These are phyloP conservation scores for Rubia tinctorum DNA, from an alignment of 305 asterid genomes.

Conservation along the genomic window DNA sequence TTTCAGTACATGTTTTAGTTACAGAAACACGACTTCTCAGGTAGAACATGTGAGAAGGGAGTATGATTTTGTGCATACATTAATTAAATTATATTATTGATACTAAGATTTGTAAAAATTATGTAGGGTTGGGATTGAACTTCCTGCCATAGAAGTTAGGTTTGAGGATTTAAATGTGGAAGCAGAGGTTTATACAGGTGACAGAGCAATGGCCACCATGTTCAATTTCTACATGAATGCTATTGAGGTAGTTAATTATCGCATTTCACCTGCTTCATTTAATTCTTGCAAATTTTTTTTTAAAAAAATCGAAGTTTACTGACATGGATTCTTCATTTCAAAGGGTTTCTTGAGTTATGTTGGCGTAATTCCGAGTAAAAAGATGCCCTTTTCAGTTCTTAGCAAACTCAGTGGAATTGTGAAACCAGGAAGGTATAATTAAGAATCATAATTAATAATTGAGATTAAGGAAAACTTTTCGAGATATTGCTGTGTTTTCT, in stretches of 20 bases:
- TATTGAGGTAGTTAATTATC: constrained; percentile 4
- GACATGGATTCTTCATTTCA: neutral
- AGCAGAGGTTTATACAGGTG: constrained; percentile 25
- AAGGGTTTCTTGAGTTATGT: constrained; percentile 19
- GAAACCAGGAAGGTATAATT: constrained; percentile 27
- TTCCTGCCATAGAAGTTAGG: constrained; percentile 23
- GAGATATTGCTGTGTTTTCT: neutral
- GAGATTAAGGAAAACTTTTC: neutral
- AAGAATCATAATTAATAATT: neutral
- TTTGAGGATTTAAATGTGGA: constrained; percentile 26
- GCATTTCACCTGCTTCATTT: neutral
- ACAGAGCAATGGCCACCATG: constrained; percentile 24
- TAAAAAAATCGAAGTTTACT: neutral
- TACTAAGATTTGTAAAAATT: neutral
- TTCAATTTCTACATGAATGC: constrained; percentile 21
- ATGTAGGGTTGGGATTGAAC: constrained; percentile 23
- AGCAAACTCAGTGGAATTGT: constrained; percentile 25
- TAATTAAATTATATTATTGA: neutral
- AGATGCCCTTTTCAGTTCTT: constrained; percentile 19
- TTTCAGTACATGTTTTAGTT: neutral
- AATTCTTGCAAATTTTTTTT: neutral
- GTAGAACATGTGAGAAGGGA: too few species aligned
- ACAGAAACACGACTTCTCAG: too few species aligned
- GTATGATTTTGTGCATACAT: neutral
- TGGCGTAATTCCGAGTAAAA: constrained; percentile 18